These are phyloP conservation scores for Sclerotinia borealis DNA, from an alignment of 2,329 filamentous ascomycete species.

Conservation along the genomic window DNA sequence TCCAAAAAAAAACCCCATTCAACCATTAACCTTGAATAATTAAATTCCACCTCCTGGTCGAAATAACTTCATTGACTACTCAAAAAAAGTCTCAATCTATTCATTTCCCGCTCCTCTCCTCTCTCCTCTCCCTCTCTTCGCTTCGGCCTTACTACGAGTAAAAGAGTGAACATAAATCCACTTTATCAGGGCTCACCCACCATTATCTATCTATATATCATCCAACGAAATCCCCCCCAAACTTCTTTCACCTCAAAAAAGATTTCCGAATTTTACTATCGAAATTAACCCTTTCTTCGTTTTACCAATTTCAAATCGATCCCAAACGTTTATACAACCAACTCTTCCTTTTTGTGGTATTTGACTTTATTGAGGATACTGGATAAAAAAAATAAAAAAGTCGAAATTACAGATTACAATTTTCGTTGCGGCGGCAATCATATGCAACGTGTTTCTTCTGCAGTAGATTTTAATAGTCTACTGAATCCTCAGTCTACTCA, in stretches of 20 bases:
- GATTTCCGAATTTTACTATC: background rate
- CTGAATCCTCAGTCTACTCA: conserved; percentile 54
- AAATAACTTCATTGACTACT: background rate
- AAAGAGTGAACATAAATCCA: conserved; percentile 11
- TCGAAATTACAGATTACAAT: background rate
- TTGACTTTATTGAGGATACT: background rate
- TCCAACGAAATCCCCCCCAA: conserved; percentile 26
- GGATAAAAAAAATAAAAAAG: background rate
- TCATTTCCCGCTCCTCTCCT: too few relatives aligned
- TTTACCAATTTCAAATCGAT: background rate
- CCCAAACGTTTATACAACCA: background rate
- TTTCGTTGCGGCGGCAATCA: conserved; percentile 44
- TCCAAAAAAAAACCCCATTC: background rate
- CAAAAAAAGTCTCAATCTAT: conserved; percentile 11
- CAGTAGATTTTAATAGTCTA: conserved; percentile 70
- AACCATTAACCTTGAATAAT: background rate
- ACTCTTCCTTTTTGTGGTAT: background rate
- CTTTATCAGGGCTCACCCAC: conserved; percentile 28
- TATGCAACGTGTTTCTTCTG: conserved; percentile 70
- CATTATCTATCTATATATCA: background rate
- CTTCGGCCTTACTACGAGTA: conserved; percentile 7
- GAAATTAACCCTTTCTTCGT: background rate
- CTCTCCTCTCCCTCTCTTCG: conserved; percentile 19
- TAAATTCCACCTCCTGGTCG: background rate
- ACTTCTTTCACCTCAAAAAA: background rate